Percentiles rank a stretch among this genome's conserved stretches.
phyloP scores from a whole-genome alignment of 345 rosid genomes.

The Cardamine chenopodiifolia region DNA sequence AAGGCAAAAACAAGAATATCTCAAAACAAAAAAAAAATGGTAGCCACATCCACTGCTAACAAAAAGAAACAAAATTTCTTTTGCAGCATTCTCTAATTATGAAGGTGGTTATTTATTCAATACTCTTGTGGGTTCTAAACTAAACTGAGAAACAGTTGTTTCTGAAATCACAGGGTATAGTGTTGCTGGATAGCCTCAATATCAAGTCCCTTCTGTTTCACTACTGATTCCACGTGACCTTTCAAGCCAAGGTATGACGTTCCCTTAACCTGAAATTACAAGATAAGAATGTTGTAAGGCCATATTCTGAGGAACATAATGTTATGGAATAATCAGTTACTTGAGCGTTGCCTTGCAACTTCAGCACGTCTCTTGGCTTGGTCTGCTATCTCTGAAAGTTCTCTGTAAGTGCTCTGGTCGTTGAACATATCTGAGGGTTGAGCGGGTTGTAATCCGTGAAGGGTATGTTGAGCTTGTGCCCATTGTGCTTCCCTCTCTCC shows the following conservation, averaged over 20 bases:
- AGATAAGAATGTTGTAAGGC: background rate
- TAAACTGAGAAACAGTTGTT: constrained; percentile 37
- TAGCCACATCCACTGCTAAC: constrained; percentile 37
- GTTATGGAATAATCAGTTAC: constrained; percentile 4
- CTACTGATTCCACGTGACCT: constrained; percentile 93
- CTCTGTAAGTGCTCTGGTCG: constrained; percentile 66
- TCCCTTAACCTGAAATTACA: constrained; percentile 70
- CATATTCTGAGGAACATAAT: constrained; percentile 13
- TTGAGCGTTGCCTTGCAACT: constrained; percentile 67
- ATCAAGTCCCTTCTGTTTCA: constrained; percentile 91
- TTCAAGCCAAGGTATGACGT: constrained; percentile 81
- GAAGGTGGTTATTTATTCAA: constrained; percentile 31
- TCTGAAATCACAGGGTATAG: constrained; percentile 67
- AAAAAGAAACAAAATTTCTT: constrained; percentile 24
- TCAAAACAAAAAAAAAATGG: constrained; percentile 7
- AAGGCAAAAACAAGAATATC: constrained; percentile 31
- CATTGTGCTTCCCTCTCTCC: constrained; percentile 90
- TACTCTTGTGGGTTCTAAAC: constrained; percentile 41
- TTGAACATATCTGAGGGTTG: constrained; percentile 50
- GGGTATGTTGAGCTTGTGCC: constrained; percentile 88
- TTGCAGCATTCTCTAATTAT: constrained; percentile 24
- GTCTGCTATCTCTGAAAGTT: constrained; percentile 81
- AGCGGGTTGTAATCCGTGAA: constrained; percentile 71
- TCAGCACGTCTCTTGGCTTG: constrained; percentile 93
- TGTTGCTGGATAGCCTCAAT: constrained; percentile 86